Base-by-base conservation (phyloP, 2,329 filamentous ascomycete species). In the Bipolaris bicolor region DNA sequence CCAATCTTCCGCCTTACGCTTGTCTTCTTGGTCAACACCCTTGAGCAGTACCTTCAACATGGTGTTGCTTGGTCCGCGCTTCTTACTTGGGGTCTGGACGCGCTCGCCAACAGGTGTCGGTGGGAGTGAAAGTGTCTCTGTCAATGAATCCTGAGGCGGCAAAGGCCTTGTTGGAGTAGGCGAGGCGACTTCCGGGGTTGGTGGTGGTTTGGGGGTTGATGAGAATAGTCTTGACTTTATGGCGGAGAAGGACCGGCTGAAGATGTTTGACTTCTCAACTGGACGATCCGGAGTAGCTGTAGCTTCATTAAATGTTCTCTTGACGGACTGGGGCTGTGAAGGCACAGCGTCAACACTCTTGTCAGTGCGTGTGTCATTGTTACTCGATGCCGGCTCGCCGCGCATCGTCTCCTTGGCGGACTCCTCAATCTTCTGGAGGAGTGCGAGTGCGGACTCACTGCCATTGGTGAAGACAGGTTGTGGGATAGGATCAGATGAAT, bases 41-140 rank as follows among this genome's bases (percentile, higher is more conserved):
- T 61, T 62, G 3, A 62, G 54, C 5, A 73, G 54, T 3, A 64
- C 49, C 13, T 55, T 65, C 45, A 66, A 33, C 36, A 71, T 60
- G 1, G 56, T 54, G 16, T 57, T 58, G 18, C 56, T 62, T 44
- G 60, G 63, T 47, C 50, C 61, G 5, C 49, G 49, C 51, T 58
- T 66, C 58, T 63, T 67, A 18, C 36, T 49, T 10, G 51, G 57
- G 3, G 60, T 57, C 58, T 62, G 64, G 37, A 58, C 43, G 29
- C 67, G 70, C 52, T 73, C 66, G 37, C 69, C 68, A 5, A 73
- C 55, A 13, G 69, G 67, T 15, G 70, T 71, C 7, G 70, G 70
- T 22, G 68, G 65, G 9, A 66, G 56, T 0, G 68, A 67, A 7
- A 72, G 65, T 2, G 50, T 48, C 55, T 68, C 66, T 0, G 69